Evolutionary conservation across 495 filamentous ascomycete species (phyloP).

Genomic region (Penicillium cataractarum): DNA sequence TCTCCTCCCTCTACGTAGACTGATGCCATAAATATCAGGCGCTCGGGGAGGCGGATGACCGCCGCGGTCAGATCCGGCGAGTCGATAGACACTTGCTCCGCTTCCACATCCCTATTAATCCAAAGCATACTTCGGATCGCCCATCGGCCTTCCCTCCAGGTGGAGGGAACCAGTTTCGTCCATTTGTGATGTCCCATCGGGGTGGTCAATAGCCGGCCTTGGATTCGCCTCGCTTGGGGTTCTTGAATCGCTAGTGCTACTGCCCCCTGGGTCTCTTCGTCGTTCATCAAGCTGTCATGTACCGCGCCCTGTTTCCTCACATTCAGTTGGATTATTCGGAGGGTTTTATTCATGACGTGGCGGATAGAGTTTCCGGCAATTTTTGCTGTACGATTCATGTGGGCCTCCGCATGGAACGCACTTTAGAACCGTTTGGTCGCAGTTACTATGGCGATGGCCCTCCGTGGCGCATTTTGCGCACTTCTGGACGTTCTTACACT

Average conservation of each 20-base stretch:
- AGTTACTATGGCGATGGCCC: constrained; percentile 33
- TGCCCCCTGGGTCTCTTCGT: constrained; percentile 22
- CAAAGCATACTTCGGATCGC: constrained; percentile 38
- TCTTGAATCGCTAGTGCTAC: constrained; percentile 31
- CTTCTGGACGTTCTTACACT: constrained; percentile 30
- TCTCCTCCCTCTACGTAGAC: constrained; percentile 30
- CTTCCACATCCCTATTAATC: constrained; percentile 33
- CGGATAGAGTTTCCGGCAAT: constrained; percentile 31
- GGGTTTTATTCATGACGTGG: constrained; percentile 30
- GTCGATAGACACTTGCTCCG: constrained; percentile 30
- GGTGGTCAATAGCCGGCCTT: constrained; percentile 26
- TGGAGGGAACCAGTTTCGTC: constrained; percentile 36
- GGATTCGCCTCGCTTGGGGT: constrained; percentile 28
- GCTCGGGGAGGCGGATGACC: constrained; percentile 11
- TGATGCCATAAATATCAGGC: constrained; percentile 28
- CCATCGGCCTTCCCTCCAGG: constrained; percentile 21
- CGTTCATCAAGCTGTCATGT: constrained; percentile 36
- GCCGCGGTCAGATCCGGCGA: constrained; percentile 35
- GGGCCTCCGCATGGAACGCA: constrained; percentile 4
- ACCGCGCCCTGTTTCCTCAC: constrained; percentile 33
- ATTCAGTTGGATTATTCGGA: constrained; percentile 36
- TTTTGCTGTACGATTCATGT: constrained; percentile 29
- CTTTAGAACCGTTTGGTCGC: constrained; percentile 1
- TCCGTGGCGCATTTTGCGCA: constrained; percentile 33
- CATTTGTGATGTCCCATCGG: constrained; percentile 34